Evolutionary conservation across 2,329 filamentous ascomycete species (phyloP).

Genomic region (Exophiala phaeomuriformis): DNA sequence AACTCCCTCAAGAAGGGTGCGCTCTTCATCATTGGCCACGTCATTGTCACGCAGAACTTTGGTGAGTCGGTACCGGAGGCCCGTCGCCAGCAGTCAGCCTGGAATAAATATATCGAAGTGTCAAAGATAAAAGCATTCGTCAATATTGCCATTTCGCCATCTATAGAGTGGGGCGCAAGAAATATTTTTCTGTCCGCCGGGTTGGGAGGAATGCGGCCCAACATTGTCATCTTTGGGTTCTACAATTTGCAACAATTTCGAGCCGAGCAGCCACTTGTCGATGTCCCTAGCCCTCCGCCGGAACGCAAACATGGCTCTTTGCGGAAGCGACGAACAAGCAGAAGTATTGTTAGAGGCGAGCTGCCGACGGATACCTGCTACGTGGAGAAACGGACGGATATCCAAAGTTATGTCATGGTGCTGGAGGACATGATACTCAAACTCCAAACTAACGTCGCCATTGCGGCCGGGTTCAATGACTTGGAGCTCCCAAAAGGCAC

Average conservation of each 20-base stretch:
- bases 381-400: constrained; percentile 60
- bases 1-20: constrained; percentile 85
- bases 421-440: constrained; percentile 72
- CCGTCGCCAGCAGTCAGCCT: constrained; percentile 69
- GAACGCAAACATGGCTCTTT: constrained; percentile 22
- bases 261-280: constrained; percentile 49
- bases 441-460: constrained; percentile 73
- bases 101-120: constrained; percentile 81
- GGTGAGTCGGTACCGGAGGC: constrained; percentile 70
- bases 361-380: constrained; percentile 64
- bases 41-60: constrained; percentile 81
- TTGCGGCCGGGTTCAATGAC: constrained; percentile 72
- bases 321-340: constrained; percentile 18
- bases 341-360: constrained; percentile 42
- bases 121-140: constrained; percentile 85
- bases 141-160: constrained; percentile 74
- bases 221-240: constrained; percentile 74
- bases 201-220: constrained; percentile 79
- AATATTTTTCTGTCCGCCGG: constrained; percentile 77
- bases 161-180: constrained; percentile 74
- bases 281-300: constrained; percentile 47
- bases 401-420: constrained; percentile 70
- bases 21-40: constrained; percentile 77
- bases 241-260: constrained; percentile 74
- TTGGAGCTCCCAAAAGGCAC: constrained; percentile 63